Evolutionary conservation across 2,329 filamentous ascomycete species (phyloP).

Genomic region (Trichoderma sp.): DNA sequence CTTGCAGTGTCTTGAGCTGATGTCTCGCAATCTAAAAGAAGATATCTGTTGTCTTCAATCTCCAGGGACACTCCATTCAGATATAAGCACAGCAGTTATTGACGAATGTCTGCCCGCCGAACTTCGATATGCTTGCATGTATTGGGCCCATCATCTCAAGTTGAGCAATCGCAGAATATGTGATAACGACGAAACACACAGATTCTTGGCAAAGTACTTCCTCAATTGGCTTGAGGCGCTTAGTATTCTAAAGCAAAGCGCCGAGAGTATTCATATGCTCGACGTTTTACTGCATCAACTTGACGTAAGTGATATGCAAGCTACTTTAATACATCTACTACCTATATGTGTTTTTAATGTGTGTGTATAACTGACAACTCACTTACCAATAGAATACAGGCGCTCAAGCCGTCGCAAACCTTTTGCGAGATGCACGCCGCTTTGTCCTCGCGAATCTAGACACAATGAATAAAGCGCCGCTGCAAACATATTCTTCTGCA

Average conservation of each 20-base stretch:
- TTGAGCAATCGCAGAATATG: constrained; percentile 36
- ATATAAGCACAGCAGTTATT: constrained; percentile 19
- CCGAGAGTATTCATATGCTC: constrained; percentile 27
- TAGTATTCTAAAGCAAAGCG: constrained; percentile 37
- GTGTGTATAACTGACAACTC: neutral
- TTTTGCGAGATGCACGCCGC: constrained; percentile 32
- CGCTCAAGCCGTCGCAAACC: neutral
- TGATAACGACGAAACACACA: constrained; percentile 38
- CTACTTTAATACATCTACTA: neutral
- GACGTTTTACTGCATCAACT: neutral
- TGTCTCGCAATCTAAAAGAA: constrained; percentile 39
- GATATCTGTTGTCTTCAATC: constrained; percentile 29
- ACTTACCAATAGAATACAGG: neutral
- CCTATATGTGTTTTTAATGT: neutral
- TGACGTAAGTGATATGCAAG: neutral
- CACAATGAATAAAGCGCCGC: constrained; percentile 31
- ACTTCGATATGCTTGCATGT: constrained; percentile 47
- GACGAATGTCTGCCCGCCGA: constrained; percentile 35
- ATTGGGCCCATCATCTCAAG: constrained; percentile 43
- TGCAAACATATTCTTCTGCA: constrained; percentile 37
- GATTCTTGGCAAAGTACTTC: constrained; percentile 45
- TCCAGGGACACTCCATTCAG: constrained; percentile 1
- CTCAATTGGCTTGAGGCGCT: constrained; percentile 50
- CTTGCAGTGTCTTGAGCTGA: constrained; percentile 35
- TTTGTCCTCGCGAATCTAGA: constrained; percentile 27